These are phyloP conservation scores for Paecilomyces sp. DNA, from an alignment of 2,329 filamentous ascomycete species.

Conservation along the genomic window DNA sequence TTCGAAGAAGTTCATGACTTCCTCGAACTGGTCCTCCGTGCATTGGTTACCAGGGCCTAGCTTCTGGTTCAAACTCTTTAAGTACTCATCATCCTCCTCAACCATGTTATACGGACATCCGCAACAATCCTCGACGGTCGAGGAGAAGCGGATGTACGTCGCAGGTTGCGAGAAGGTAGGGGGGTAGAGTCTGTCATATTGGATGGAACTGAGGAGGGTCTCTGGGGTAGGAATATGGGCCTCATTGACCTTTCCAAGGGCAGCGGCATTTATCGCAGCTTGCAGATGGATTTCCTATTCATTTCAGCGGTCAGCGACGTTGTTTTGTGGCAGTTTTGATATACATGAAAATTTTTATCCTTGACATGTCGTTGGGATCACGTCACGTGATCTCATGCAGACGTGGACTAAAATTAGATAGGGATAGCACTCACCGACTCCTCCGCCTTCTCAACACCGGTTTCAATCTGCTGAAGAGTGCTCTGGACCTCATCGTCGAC, in stretches of 20 bases:
- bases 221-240: constrained; percentile 63
- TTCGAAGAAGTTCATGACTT: constrained; percentile 91
- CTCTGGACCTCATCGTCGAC: constrained; percentile 81
- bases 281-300: constrained; percentile 89
- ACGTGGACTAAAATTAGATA: constrained; percentile 23
- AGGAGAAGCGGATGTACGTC: constrained; percentile 95
- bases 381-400: constrained; percentile 32
- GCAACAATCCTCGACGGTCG: constrained; percentile 93
- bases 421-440: constrained; percentile 73
- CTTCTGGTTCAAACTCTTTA: constrained; percentile 77
- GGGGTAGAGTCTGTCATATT: constrained; percentile 86
- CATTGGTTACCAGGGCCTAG: constrained; percentile 58
- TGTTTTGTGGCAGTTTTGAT: constrained; percentile 8
- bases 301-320: constrained; percentile 11
- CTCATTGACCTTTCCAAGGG: constrained; percentile 54
- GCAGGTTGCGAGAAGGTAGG: constrained; percentile 73
- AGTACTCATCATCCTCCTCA: constrained; percentile 77
- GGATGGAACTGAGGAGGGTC: constrained; percentile 55
- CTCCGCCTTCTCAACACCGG: constrained; percentile 93
- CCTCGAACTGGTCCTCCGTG: constrained; percentile 87
- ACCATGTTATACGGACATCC: constrained; percentile 92
- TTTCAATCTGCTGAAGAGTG: constrained; percentile 78
- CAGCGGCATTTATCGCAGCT: constrained; percentile 63
- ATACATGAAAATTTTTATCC: constrained; percentile 17
- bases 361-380: constrained; percentile 19